Conservation (phyloP, 1,284 basidiomycete species). For the Sporisorium reilianum region DNA sequence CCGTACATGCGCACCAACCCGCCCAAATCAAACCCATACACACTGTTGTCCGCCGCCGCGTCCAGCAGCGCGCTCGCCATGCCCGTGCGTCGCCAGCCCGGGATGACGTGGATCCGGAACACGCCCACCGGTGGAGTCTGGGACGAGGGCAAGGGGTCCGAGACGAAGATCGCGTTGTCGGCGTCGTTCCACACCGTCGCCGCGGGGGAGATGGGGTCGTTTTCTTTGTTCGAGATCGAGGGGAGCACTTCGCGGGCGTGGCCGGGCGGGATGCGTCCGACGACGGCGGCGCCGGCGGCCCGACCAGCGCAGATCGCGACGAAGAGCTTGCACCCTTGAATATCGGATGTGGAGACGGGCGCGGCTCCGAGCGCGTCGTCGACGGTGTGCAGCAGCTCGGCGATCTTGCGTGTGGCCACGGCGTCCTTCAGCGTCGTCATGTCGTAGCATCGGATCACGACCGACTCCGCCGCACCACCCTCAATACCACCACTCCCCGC, state of each 20-base stretch:
- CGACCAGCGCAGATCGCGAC: slow-evolving; percentile 48
- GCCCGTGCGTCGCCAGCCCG: slow-evolving; percentile 49
- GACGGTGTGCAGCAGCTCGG: slow-evolving; percentile 48
- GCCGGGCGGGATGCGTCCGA: slow-evolving; percentile 37
- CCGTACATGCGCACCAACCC: slow-evolving; percentile 39
- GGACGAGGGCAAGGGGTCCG: slow-evolving; percentile 36
- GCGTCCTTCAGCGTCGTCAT: slow-evolving; percentile 42
- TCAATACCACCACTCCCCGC: slow-evolving; percentile 4
- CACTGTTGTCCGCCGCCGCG: slow-evolving; percentile 51
- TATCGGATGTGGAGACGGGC: slow-evolving; percentile 23
- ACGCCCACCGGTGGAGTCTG: slow-evolving; percentile 54
- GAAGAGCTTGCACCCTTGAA: slow-evolving; percentile 44
- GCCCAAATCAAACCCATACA: slow-evolving; percentile 51
- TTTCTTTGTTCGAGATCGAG: slow-evolving; percentile 32
- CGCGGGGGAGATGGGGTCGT: neutral
- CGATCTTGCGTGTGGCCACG: slow-evolving; percentile 26
- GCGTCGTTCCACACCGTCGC: slow-evolving; percentile 43
- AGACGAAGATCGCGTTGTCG: slow-evolving; percentile 52
- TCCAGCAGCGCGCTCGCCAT: slow-evolving; percentile 54
- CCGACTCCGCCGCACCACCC: slow-evolving; percentile 10
- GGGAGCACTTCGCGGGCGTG: slow-evolving; percentile 50
- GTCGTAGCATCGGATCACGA: slow-evolving; percentile 46
- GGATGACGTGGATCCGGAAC: slow-evolving; percentile 59
- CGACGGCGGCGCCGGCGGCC: slow-evolving; percentile 51
- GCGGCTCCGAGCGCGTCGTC: slow-evolving; percentile 61